Evolutionary conservation across 31 red algal species (phyloP).

Genomic region (Porphyra umbilicalis): DNA sequence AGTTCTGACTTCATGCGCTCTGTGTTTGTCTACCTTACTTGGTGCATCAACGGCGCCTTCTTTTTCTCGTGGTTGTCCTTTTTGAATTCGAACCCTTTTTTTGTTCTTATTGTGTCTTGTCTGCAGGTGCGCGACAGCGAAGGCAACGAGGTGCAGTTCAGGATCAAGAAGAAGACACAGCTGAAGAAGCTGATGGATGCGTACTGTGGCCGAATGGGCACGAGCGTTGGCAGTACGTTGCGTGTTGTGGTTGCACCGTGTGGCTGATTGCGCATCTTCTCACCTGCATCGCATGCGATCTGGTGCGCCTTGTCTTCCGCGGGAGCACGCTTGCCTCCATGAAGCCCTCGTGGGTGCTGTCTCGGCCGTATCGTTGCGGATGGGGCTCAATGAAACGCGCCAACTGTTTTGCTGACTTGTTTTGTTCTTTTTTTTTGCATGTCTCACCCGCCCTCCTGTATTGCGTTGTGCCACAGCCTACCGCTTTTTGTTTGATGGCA

Average conservation of each 20-base stretch:
- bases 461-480: constrained; percentile 13
- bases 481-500: constrained; percentile 95
- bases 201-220: constrained; percentile 78
- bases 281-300: too few species aligned
- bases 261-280: too few species aligned
- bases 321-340: too few species aligned
- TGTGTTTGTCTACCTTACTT: not conserved
- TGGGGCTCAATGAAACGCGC: too few species aligned
- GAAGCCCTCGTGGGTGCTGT: too few species aligned
- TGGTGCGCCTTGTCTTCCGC: too few species aligned
- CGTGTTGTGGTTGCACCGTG: too few species aligned
- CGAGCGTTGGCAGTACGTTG: constrained; percentile 22
- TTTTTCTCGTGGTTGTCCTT: not conserved
- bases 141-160: constrained; percentile 93
- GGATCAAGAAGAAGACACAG: constrained; percentile 85
- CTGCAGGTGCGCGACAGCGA: constrained; percentile 73
- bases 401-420: not conserved
- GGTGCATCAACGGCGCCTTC: not conserved
- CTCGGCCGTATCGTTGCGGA: too few species aligned
- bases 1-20: not conserved
- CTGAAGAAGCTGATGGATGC: constrained; percentile 96
- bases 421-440: not conserved
- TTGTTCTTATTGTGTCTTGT: not conserved
- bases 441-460: too few species aligned
- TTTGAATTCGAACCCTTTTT: too few species aligned